Base-by-base conservation (phyloP, 2,329 filamentous ascomycete species). In the Emmonsia crescens region DNA sequence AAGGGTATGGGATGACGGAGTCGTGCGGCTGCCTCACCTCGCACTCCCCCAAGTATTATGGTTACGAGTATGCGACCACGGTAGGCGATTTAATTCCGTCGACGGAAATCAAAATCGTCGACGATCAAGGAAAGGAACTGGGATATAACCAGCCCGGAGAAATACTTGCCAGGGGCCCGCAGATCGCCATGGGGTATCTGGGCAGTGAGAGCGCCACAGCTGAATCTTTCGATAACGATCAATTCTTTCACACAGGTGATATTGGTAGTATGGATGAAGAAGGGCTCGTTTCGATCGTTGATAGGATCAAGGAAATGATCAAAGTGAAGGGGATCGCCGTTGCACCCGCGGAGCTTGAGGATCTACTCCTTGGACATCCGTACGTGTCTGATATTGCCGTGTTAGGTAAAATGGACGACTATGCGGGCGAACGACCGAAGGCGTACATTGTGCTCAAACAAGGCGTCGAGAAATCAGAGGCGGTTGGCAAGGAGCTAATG, bases 191-290 rank as follows among this genome's bases (percentile, higher is more conserved):
- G 10, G 81, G 82, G 0, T 85, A 85, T 67, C 79, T 79, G 63
- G 76, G 80, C 51, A 81, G 83, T 54, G 65, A 74, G 0, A 71
- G 75, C 38, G 81, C 81, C 1, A 84, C 82, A 54, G 68, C 72
- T 0, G 66, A 75, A 12, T 75, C 78, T 1, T 83, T 79, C 67
- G 80, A 83, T 63, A 61, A 63, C 0, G 80, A 82, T 0, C 79
- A 81, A 0, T 84, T 76, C 68, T 83, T 82, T 66, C 79, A 80
- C 56, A 84, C 82, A 0, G 82, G 83, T 0, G 83, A 85, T 64
- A 77, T 85, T 27, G 78, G 74, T 0, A 76, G 78, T 61, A 75
- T 78, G 60, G 76, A 78, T 57, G 66, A 70, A 4, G 67, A 71
- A 1, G 61, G 61, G 1, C 36, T 63, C 2, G 57, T 63, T 10